Conservation (phyloP, 768 basidiomycete genomes). For the Amyloporia xantha region DNA sequence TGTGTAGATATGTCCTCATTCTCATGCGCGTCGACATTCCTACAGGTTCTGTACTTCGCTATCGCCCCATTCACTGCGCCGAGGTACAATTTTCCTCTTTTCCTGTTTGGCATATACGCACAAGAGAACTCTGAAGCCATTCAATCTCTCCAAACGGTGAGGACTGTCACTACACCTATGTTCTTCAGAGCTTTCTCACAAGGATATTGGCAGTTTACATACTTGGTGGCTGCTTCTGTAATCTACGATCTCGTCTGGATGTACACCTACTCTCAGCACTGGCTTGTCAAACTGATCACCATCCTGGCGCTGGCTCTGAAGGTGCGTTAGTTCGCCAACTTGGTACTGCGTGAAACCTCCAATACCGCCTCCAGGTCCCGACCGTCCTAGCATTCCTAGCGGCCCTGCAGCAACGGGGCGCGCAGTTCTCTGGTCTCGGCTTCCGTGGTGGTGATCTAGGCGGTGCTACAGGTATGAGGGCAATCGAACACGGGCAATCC, state of each 20-base stretch:
- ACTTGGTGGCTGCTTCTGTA: constrained; percentile 51
- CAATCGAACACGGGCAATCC: neutral
- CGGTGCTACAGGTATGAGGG: constrained; percentile 27
- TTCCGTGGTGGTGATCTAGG: constrained; percentile 28
- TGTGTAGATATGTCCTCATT: neutral
- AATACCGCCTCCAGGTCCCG: constrained; percentile 22
- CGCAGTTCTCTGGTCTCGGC: constrained; percentile 24
- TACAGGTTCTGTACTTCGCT: constrained; percentile 55
- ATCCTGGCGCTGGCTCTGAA: constrained; percentile 32
- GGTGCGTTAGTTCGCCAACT: constrained; percentile 17
- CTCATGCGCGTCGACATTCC: neutral
- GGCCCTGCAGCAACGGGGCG: constrained; percentile 30
- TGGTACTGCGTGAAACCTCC: neutral
- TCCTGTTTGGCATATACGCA: constrained; percentile 69
- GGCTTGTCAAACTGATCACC: constrained; percentile 49
- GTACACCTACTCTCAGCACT: constrained; percentile 45
- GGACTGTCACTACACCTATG: constrained; percentile 9
- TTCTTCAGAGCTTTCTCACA: neutral
- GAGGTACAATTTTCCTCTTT: constrained; percentile 75
- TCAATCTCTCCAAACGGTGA: constrained; percentile 59
- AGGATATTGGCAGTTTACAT: constrained; percentile 46
- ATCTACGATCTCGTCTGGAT: constrained; percentile 73
- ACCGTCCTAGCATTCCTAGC: constrained; percentile 29
- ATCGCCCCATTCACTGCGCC: constrained; percentile 51
- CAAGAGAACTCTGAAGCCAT: constrained; percentile 62